Evolutionary conservation across 805 yeast genomes (phyloP), one percentile per base, ranked within the genome.

Genomic region (Pichia kluyveri): DNA sequence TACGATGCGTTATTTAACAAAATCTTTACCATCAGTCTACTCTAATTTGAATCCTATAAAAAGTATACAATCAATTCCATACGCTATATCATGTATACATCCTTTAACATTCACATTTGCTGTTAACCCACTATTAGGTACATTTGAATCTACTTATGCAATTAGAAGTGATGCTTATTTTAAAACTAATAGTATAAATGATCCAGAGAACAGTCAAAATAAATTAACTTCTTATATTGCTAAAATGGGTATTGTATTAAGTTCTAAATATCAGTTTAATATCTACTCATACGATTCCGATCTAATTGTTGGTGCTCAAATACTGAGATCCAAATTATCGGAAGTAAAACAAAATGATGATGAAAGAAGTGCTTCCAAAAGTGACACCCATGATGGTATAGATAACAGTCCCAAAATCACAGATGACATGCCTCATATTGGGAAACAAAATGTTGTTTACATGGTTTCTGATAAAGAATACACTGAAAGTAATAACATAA

Each of bases 61-160:
- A 14, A 30, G 11, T 9, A 42, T 46, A 8, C 37, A 38, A 9
- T 48, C 51, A 11, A 38, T 48, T 30, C 51, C 47, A 2, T 48
- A 48, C 23, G 51, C 51, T 6, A 42, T 48, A 8, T 44, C 51
- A 3, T 30, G 38, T 5, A 41, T 48, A 8, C 52, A 87, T 53
- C 99, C 99, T 0, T 67, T 90, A 53, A 86, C 96, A 0, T 76
- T 93, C 74, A 85, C 98, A 0, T 59, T 91, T 38, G 82, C 96
- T 0, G 73, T 83, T 49, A 93, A 93, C 62, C 99, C 99, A 1
- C 69, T 93, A 15, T 70, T 91, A 60, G 99, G 99, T 2, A 90
- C 89, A 54, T 66, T 93, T 2, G 82, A 95, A 3, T 82, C 95
- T 1, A 83, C 96, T 0, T 93, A 90, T 61, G 79, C 96, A 1